A percentile compares a stretch with the other conserved stretches of the same genome.
Evolutionary conservation across 73 alveolate species (phyloP).

Genomic region (Breviolum minutum): DNA sequence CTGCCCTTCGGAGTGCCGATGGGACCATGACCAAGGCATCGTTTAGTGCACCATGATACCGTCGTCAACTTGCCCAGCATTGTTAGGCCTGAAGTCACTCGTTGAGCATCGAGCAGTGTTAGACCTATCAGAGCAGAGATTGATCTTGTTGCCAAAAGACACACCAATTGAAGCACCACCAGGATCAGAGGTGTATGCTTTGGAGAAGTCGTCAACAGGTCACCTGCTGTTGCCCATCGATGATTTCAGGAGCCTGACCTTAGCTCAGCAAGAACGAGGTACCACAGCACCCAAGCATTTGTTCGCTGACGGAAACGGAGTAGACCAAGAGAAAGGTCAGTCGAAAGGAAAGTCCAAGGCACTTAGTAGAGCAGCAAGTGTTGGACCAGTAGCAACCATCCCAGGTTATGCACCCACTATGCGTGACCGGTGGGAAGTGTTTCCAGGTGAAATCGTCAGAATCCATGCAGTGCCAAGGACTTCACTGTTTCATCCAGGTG

Average conservation of each 20-base stretch:
- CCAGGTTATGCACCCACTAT: no score
- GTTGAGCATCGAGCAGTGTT: not conserved
- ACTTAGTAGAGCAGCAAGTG: no score
- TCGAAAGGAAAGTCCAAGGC: no score
- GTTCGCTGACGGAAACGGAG: not conserved
- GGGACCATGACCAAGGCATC: not conserved
- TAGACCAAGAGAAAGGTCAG: no score
- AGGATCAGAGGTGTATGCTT: not conserved
- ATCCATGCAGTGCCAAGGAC: no score
- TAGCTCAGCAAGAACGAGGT: not conserved
- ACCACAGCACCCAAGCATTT: not conserved
- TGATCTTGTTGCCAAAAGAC: not conserved
- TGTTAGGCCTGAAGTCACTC: not conserved
- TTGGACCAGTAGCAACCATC: no score
- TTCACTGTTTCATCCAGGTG: no score
- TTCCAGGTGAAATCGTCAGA: not conserved
- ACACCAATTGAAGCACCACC: not conserved
- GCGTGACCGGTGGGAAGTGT: not conserved
- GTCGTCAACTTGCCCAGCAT: not conserved
- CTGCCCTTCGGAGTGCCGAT: not conserved
- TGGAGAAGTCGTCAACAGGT: not conserved
- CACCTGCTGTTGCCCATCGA: slow-evolving; percentile 2
- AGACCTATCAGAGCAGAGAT: not conserved
- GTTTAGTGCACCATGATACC: not conserved
- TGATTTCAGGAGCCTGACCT: not conserved